These are phyloP conservation scores for Nematocida sp. DNA, from an alignment of 371 early-diverging fungal genomes.

Conservation along the genomic window DNA sequence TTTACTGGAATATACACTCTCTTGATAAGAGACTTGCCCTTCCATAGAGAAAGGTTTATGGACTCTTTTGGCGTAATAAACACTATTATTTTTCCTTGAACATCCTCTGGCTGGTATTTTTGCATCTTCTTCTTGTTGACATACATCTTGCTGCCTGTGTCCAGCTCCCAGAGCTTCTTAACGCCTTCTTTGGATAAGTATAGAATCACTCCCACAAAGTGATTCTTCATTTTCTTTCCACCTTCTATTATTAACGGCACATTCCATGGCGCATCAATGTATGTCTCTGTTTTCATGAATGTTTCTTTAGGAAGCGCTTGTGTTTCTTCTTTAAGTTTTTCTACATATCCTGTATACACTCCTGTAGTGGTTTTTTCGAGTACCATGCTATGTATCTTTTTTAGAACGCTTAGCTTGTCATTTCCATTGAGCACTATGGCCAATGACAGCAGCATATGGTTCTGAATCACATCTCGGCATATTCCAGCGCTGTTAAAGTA, in stretches of 20 bases:
- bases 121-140: slow-evolving; percentile 21
- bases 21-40: slow-evolving; percentile 21
- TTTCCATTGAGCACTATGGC: slow-evolving; percentile 69
- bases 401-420: slow-evolving; percentile 4
- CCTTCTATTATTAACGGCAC: slow-evolving; percentile 23
- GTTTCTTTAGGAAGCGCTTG: background rate
- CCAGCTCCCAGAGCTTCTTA: background rate
- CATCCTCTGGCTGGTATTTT: background rate
- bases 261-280: slow-evolving; percentile 19
- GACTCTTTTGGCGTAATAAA: slow-evolving; percentile 47
- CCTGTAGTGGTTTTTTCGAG: slow-evolving; percentile 2
- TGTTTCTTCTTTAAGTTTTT: background rate
- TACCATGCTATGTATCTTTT: background rate
- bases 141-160: background rate
- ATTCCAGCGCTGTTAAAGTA: slow-evolving; percentile 98
- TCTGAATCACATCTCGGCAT: slow-evolving; percentile 96
- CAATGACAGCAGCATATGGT: slow-evolving; percentile 83
- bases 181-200: background rate
- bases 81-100: slow-evolving; percentile 18
- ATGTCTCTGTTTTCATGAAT: slow-evolving; percentile 19
- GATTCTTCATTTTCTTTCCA: slow-evolving; percentile 41
- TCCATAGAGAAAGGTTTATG: slow-evolving; percentile 2
- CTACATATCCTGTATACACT: slow-evolving; percentile 20
- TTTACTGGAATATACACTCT: slow-evolving; percentile 18
- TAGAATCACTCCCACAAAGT: slow-evolving; percentile 42